Evolutionary conservation across 306 rosid species (phyloP).

Genomic region (Dalbergia cochinchinensis): DNA sequence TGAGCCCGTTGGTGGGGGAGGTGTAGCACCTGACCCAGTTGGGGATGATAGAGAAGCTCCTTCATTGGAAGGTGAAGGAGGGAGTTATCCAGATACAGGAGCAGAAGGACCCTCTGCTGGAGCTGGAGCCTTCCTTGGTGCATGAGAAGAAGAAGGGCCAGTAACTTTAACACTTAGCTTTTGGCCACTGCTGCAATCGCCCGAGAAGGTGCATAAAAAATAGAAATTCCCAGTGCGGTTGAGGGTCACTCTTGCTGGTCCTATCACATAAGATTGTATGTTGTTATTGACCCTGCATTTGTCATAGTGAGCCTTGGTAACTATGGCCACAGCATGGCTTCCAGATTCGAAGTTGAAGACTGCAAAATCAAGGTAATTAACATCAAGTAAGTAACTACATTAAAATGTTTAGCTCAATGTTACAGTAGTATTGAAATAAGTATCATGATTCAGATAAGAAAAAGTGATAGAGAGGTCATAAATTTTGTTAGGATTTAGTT

Average conservation of each 20-base stretch:
- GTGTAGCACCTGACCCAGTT: not conserved
- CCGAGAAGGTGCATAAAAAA: slow-evolving; percentile 48
- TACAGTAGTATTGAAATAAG: not conserved
- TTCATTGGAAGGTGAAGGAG: slow-evolving; percentile 8
- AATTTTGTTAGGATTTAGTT: no score
- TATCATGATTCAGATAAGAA: not conserved
- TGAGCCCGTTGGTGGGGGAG: slow-evolving; percentile 45
- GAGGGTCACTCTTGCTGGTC: slow-evolving; percentile 44
- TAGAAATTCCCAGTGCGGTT: slow-evolving; percentile 24
- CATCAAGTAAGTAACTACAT: not conserved
- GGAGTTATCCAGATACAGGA: not conserved
- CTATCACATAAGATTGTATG: not conserved
- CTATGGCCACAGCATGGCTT: slow-evolving; percentile 44
- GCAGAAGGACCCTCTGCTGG: slow-evolving; percentile 36
- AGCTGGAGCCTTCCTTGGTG: not conserved
- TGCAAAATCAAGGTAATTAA: slow-evolving; percentile 24
- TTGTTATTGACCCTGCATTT: slow-evolving; percentile 11
- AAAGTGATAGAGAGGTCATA: no score
- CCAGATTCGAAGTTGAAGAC: slow-evolving; percentile 52
- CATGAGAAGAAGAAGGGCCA: not conserved
- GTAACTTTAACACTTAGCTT: slow-evolving; percentile 55
- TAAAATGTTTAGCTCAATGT: not conserved
- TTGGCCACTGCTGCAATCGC: slow-evolving; percentile 63
- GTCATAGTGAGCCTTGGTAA: slow-evolving; percentile 32
- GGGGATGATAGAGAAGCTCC: slow-evolving; percentile 27